These are phyloP conservation scores for Carex littledalei DNA, from an alignment of 176 grass and related monocot species.

Conservation along the genomic window DNA sequence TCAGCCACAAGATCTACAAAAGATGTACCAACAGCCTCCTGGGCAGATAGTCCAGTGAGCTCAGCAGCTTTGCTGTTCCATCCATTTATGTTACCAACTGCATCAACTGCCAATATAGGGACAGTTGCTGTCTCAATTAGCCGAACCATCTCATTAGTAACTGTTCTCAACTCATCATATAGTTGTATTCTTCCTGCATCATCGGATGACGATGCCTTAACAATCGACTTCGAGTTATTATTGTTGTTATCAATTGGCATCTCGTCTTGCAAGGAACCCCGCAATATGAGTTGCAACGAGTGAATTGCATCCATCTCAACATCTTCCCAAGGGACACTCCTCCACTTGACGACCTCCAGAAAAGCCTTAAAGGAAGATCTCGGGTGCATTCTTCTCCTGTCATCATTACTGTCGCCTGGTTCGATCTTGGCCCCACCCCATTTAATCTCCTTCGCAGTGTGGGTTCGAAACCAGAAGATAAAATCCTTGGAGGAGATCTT, in stretches of 20 bases:
- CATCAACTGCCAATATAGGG: slow-evolving; percentile 87
- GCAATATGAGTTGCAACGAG: slow-evolving; percentile 90
- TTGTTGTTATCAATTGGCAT: slow-evolving; percentile 32
- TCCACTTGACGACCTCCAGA: slow-evolving; percentile 89
- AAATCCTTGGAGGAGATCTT: slow-evolving; percentile 82
- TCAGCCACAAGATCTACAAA: slow-evolving; percentile 56
- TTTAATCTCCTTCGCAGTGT: slow-evolving; percentile 91
- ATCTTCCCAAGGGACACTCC: slow-evolving; percentile 96
- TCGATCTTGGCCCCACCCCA: slow-evolving; percentile 94
- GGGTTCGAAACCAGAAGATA: slow-evolving; percentile 86
- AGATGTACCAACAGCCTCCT: slow-evolving; percentile 74
- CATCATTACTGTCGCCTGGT: slow-evolving; percentile 46
- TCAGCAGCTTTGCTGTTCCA: slow-evolving; percentile 89
- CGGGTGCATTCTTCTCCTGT: slow-evolving; percentile 72
- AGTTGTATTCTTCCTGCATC: slow-evolving; percentile 67
- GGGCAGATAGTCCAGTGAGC: slow-evolving; percentile 64
- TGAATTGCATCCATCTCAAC: slow-evolving; percentile 99
- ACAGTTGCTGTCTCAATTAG: slow-evolving; percentile 88
- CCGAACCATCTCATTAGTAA: slow-evolving; percentile 90
- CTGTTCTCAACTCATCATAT: slow-evolving; percentile 65
- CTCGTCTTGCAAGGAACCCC: slow-evolving; percentile 63
- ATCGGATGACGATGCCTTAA: slow-evolving; percentile 50
- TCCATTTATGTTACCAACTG: slow-evolving; percentile 61
- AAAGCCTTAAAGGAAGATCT: slow-evolving; percentile 95
- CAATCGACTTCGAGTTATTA: slow-evolving; percentile 46